Base-by-base conservation (phyloP, 1,284 basidiomycete species). In the Phenoliferia sp. region DNA sequence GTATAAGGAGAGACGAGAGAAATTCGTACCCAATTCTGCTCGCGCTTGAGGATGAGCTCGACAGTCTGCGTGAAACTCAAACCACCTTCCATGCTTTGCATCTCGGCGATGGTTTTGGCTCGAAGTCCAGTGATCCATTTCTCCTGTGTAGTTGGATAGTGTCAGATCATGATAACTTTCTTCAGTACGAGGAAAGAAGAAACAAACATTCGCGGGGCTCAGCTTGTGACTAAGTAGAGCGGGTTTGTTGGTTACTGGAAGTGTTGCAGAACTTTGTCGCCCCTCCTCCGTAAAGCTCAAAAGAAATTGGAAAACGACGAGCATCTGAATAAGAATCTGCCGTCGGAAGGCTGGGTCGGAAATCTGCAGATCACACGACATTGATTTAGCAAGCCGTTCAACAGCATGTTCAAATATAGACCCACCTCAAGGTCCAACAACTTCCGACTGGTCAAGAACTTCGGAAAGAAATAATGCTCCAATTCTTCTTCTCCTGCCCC, bases 331-430 rank as follows among this genome's bases (percentile, higher is more conserved):
- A 32, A 95, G 82, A 76, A 94, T 86, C 80, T 95, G 93, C n/a
- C 91, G 87, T 29, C 93, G 88, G 80, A 95, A 95, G 69, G 89
- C 86, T 0, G 88, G 88, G 76, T 94, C 92, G 28, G 90, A 88
- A 67, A 94, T 86, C 90, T 92, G 72, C 3, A n/a, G n/a, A n/a
- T n/a, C n/a, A n/a, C n/a, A n/a, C n/a, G n/a, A n/a, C n/a, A n/a
- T n/a, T n/a, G n/a, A n/a, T n/a, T n/a, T n/a, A n/a, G n/a, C n/a
- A n/a, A n/a, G n/a, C n/a, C n/a, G n/a, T n/a, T n/a, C n/a, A n/a
- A n/a, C n/a, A n/a, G n/a, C n/a, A n/a, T n/a, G n/a, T n/a, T n/a
- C n/a, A n/a, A n/a, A n/a, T n/a, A n/a, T n/a, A n/a, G n/a, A 73
- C 81, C 66, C 64, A 90, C 90, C 84, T 95, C 91, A 62, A 94